Percentiles rank a stretch among this genome's conserved stretches.
These are phyloP conservation scores for Saccharomycopsis phalli DNA, from an alignment of 1,139 yeast genomes.

Conservation along the genomic window DNA sequence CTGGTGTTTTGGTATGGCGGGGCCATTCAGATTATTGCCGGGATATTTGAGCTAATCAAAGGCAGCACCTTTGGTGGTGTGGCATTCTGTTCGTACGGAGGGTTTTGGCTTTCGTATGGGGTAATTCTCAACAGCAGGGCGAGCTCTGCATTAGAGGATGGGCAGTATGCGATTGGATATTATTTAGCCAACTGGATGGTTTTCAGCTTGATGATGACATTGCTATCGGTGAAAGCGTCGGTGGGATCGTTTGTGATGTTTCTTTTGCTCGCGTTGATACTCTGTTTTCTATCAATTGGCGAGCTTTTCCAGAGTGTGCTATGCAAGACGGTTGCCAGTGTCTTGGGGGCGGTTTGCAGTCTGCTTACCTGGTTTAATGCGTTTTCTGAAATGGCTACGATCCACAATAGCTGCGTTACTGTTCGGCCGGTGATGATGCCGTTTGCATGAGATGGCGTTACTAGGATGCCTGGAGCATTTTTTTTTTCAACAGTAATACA, in stretches of 20 bases:
- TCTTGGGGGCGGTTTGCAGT: slow-evolving; percentile 71
- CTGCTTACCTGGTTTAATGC: slow-evolving; percentile 85
- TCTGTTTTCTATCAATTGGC: slow-evolving; percentile 45
- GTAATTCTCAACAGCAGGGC: slow-evolving; percentile 55
- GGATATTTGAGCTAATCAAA: slow-evolving; percentile 63
- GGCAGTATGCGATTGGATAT: slow-evolving; percentile 58
- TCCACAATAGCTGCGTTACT: slow-evolving; percentile 57
- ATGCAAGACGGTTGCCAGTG: slow-evolving; percentile 64
- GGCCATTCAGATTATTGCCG: slow-evolving; percentile 59
- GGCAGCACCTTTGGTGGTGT: slow-evolving; percentile 91
- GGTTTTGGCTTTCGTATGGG: slow-evolving; percentile 78
- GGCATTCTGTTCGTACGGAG: slow-evolving; percentile 75
- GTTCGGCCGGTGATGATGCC: slow-evolving; percentile 23
- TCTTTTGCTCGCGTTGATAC: slow-evolving; percentile 55
- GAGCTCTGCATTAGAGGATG: slow-evolving; percentile 39
- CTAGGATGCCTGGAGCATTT: no score
- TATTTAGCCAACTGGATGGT: slow-evolving; percentile 73
- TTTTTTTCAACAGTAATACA: no score
- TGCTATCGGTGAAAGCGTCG: slow-evolving; percentile 72
- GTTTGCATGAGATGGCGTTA: not conserved
- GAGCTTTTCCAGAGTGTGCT: slow-evolving; percentile 31
- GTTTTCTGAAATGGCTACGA: slow-evolving; percentile 77
- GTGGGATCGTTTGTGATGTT: slow-evolving; percentile 65
- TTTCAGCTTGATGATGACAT: slow-evolving; percentile 58
- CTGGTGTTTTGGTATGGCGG: slow-evolving; percentile 67